Percentiles rank a stretch among this genome's conserved stretches.
Conservation (phyloP, 208 protist species). For the Leishmania tropica region DNA sequence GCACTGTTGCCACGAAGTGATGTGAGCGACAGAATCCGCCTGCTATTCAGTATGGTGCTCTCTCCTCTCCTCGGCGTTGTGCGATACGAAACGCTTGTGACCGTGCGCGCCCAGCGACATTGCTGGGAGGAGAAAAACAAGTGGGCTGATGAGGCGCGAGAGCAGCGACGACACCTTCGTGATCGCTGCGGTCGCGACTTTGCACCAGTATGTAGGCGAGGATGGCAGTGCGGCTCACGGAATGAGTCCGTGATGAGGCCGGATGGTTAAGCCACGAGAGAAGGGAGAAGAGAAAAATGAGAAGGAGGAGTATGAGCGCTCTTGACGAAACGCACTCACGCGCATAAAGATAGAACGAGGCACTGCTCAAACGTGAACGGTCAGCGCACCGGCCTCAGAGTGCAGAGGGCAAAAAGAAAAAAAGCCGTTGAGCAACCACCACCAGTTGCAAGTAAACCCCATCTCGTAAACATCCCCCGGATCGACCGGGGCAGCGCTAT, state of each 20-base stretch:
- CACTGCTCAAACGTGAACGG: background rate
- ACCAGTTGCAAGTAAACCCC: background rate
- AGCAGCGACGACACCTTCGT: background rate
- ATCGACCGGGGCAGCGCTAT: background rate
- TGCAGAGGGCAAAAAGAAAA: background rate
- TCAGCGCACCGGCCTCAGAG: background rate
- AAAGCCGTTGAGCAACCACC: background rate
- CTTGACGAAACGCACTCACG: background rate
- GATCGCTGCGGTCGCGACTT: background rate
- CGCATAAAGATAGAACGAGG: background rate
- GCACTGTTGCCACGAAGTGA: background rate
- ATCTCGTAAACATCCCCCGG: background rate
- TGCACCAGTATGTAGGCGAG: background rate
- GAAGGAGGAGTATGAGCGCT: background rate
- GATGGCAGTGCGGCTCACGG: background rate
- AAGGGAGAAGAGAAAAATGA: background rate
- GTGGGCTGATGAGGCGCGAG: background rate
- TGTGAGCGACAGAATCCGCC: background rate
- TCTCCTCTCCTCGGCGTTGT: background rate
- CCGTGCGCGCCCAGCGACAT: background rate
- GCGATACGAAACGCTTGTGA: background rate
- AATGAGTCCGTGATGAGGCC: background rate
- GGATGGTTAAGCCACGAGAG: background rate
- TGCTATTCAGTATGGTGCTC: background rate
- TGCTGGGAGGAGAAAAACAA: background rate